Evolutionary conservation across 2,329 filamentous ascomycete species (phyloP).

Genomic region (Verticillium longisporum): DNA sequence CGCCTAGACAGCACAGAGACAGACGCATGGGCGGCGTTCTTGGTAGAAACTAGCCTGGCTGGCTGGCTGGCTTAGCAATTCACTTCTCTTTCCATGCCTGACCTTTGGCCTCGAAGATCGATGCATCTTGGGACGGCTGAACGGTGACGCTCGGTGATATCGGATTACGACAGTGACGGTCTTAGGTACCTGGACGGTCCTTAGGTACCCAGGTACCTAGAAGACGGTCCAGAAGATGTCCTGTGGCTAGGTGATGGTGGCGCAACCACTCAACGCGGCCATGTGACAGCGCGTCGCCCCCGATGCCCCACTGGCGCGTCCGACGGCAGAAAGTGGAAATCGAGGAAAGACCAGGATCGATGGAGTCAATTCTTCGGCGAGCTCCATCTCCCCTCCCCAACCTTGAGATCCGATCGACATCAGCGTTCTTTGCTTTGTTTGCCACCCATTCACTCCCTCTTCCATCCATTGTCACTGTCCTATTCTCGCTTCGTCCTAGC

Average conservation of each 20-base stretch:
- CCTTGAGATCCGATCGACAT: neutral
- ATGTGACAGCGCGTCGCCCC: conserved; percentile 1
- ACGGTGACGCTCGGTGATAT: neutral
- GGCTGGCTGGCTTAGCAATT: no score
- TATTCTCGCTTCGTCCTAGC: neutral
- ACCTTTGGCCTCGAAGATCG: no score
- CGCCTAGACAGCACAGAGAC: neutral
- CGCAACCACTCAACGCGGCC: neutral
- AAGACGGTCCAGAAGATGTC: neutral
- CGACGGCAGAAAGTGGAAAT: neutral
- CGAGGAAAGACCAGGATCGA: neutral
- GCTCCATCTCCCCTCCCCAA: neutral
- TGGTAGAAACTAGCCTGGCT: no score
- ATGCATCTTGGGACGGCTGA: no score
- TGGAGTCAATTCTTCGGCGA: neutral
- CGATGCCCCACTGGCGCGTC: neutral
- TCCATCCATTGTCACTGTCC: neutral
- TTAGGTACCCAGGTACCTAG: no score
- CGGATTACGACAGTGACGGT: neutral
- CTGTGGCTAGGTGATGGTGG: neutral
- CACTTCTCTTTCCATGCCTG: no score
- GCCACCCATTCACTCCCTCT: neutral
- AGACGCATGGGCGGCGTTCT: no score
- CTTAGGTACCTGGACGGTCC: neutral
- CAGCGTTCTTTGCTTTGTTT: neutral